These are phyloP conservation scores for Aspergillus saccharolyticus DNA, from an alignment of 495 filamentous ascomycete species.

Conservation along the genomic window DNA sequence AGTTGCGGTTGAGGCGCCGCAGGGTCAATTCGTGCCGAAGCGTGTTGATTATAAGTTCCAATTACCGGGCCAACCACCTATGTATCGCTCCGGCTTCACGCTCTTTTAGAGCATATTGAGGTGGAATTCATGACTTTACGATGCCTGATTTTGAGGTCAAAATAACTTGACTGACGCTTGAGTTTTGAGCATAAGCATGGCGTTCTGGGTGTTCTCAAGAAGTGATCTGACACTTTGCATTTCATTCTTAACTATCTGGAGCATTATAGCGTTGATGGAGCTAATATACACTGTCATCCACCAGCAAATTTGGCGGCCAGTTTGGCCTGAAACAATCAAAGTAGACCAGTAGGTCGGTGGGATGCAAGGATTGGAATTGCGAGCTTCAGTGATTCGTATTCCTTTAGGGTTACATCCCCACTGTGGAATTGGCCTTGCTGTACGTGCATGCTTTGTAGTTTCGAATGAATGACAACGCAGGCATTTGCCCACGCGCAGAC, in stretches of 20 bases:
- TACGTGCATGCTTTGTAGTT: conserved; percentile 32
- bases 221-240: not conserved
- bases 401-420: conserved; percentile 12
- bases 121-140: not conserved
- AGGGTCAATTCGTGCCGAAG: conserved; percentile 21
- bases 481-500: conserved; percentile 46
- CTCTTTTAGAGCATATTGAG: conserved; percentile 10
- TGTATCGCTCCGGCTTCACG: conserved; percentile 23
- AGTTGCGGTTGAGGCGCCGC: conserved; percentile 22
- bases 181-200: not conserved
- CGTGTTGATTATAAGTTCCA: conserved; percentile 20
- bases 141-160: not conserved
- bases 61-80: conserved; percentile 20
- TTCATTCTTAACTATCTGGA: not conserved
- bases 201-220: not conserved
- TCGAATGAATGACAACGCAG: conserved; percentile 33
- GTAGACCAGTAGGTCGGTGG: conserved; percentile 16
- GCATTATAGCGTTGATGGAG: not conserved
- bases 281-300: not conserved
- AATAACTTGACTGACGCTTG: conserved; percentile 4
- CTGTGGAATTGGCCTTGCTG: conserved; percentile 8
- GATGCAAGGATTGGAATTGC: conserved; percentile 25
- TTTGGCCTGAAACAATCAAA: too few relatives aligned
- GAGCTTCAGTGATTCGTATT: conserved; percentile 12
- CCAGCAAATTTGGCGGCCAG: too few relatives aligned